Conservation (phyloP, 2,329 filamentous ascomycete genomes). For the Spiromastix sp. region DNA sequence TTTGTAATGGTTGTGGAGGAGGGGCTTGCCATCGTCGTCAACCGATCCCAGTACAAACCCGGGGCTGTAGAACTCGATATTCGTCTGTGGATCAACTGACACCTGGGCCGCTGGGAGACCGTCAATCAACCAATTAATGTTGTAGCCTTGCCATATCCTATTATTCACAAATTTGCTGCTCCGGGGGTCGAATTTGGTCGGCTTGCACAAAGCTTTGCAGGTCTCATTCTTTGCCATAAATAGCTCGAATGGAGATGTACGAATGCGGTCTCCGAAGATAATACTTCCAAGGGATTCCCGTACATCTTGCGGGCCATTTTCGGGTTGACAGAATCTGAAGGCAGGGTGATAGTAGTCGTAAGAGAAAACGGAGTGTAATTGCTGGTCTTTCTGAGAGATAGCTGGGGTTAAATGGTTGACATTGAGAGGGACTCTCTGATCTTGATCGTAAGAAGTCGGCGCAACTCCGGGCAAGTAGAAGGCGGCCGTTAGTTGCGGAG, state of each 20-base stretch:
- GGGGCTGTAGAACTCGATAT: conserved; percentile 76
- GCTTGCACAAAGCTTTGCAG: conserved; percentile 69
- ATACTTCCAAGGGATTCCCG: conserved; percentile 92
- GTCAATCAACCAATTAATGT: conserved; percentile 92
- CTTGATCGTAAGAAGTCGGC: conserved; percentile 77
- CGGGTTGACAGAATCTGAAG: conserved; percentile 80
- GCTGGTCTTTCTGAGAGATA: conserved; percentile 63
- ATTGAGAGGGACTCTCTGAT: conserved; percentile 71
- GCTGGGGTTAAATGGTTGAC: conserved; percentile 90
- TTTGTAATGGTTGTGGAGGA: conserved; percentile 91
- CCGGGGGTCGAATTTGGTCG: conserved; percentile 53
- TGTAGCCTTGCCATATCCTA: conserved; percentile 75
- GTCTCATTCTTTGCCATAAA: conserved; percentile 78
- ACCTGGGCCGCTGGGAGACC: conserved; percentile 83
- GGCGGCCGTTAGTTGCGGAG: conserved; percentile 42
- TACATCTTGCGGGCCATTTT: conserved; percentile 65
- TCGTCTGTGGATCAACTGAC: conserved; percentile 64
- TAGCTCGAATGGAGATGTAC: conserved; percentile 88
- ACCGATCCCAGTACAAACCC: conserved; percentile 69
- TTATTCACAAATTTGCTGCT: conserved; percentile 71
- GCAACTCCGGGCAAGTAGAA: conserved; percentile 97
- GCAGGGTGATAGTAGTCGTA: conserved; percentile 90
- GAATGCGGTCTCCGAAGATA: conserved; percentile 91
- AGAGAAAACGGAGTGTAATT: conserved; percentile 83
- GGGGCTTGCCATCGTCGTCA: conserved; percentile 43